Evolutionary conservation across 1,284 basidiomycete genomes (phyloP).

Genomic region (Cutaneotrichosporon mucoides): DNA sequence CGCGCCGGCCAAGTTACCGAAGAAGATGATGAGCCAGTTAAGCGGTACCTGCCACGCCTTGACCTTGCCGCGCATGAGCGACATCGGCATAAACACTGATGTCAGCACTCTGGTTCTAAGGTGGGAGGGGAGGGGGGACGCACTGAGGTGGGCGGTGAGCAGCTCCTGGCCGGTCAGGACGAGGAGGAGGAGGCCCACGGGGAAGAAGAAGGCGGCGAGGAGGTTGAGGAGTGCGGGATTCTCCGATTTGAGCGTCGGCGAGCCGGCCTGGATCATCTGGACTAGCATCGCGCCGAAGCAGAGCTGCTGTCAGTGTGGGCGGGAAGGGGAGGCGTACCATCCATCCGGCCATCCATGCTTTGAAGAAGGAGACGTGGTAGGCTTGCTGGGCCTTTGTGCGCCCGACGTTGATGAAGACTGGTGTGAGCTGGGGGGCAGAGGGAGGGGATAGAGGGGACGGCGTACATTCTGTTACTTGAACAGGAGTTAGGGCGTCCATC

Average conservation of each 20-base stretch:
- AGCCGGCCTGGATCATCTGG: slow-evolving; percentile 23
- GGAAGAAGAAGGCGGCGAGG: slow-evolving; percentile 27
- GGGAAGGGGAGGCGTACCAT: slow-evolving; percentile 13
- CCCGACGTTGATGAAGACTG: slow-evolving; percentile 24
- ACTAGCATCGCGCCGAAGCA: slow-evolving; percentile 29
- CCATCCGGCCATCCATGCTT: slow-evolving; percentile 31
- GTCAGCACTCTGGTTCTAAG: too few relatives aligned
- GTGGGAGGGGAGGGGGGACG: too few relatives aligned
- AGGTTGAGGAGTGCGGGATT: slow-evolving; percentile 23
- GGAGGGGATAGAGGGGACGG: too few relatives aligned
- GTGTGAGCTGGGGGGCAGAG: too few relatives aligned
- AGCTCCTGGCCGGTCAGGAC: slow-evolving; percentile 28
- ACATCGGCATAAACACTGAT: slow-evolving; percentile 28
- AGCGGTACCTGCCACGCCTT: slow-evolving; percentile 25
- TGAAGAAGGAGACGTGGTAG: slow-evolving; percentile 26
- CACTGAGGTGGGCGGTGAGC: slow-evolving; percentile 30
- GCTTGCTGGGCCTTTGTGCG: slow-evolving; percentile 22
- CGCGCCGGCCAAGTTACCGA: slow-evolving; percentile 44
- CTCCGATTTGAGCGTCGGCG: slow-evolving; percentile 18
- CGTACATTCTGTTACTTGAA: background rate
- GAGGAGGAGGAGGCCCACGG: slow-evolving; percentile 31
- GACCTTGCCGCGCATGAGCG: slow-evolving; percentile 18
- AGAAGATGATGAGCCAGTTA: slow-evolving; percentile 45
- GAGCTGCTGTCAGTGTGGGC: slow-evolving; percentile 9
- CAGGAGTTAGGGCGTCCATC: slow-evolving; percentile 3